Conservation (phyloP, 2,329 filamentous ascomycete species). For the Colletotrichum lindemuthianum region DNA sequence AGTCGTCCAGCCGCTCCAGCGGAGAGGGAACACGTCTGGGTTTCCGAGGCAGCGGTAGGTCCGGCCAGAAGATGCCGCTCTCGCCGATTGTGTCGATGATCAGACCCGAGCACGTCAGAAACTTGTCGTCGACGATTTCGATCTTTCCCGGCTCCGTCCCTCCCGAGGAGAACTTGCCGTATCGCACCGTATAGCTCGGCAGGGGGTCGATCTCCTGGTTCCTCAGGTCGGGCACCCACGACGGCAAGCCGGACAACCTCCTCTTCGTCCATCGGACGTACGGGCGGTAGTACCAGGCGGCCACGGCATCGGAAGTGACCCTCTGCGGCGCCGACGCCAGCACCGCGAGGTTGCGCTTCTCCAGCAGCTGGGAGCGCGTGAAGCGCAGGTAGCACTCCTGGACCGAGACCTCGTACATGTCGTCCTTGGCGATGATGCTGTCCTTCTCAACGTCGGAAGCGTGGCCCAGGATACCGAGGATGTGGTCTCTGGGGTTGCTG, state of each 20-base stretch:
- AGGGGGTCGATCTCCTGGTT: constrained; percentile 8
- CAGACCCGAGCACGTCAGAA: constrained; percentile 1
- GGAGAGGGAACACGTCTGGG: neutral
- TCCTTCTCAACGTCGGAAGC: constrained; percentile 6
- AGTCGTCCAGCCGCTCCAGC: neutral
- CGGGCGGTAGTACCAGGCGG: constrained; percentile 11
- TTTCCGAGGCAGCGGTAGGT: neutral
- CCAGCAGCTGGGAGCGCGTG: constrained; percentile 6
- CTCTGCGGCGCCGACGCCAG: constrained; percentile 8
- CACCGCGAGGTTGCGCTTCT: constrained; percentile 5
- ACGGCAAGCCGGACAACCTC: constrained; percentile 2
- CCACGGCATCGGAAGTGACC: neutral
- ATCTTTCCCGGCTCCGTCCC: neutral
- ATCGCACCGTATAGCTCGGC: constrained; percentile 3
- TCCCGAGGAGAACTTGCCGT: constrained; percentile 19
- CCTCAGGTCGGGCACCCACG: constrained; percentile 18
- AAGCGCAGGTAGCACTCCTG: constrained; percentile 13
- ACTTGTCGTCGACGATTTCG: neutral
- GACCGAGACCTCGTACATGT: constrained; percentile 8
- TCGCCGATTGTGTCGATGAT: constrained; percentile 11
- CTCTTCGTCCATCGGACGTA: neutral
- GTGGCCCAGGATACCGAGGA: constrained; percentile 11
- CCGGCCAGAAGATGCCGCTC: neutral
- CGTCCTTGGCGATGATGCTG: constrained; percentile 13
- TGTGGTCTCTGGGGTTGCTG: constrained; percentile 19